Conservation (phyloP, 2,329 filamentous ascomycete species). For the Exserohilum rostratum region DNA sequence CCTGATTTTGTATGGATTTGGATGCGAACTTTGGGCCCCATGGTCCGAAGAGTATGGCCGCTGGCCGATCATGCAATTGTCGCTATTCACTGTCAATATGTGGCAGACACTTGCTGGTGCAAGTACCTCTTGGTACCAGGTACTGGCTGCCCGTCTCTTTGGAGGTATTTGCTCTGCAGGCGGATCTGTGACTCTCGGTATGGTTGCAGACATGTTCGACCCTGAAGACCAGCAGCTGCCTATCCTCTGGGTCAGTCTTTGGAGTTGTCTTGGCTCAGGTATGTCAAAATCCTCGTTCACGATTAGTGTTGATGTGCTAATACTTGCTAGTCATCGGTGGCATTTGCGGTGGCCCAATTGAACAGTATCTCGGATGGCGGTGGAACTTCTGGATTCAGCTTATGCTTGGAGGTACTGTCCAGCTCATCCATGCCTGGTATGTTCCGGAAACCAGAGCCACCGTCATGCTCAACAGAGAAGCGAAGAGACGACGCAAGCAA, state of each 20-base stretch:
- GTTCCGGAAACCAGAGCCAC: conserved; percentile 80
- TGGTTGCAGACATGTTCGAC: conserved; percentile 68
- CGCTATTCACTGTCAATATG: conserved; percentile 75
- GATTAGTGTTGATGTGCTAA: not conserved
- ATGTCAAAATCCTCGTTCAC: conserved; percentile 27
- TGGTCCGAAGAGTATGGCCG: conserved; percentile 82
- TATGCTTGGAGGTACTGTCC: conserved; percentile 74
- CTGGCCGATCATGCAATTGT: conserved; percentile 74
- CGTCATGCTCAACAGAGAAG: conserved; percentile 76
- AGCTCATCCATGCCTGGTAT: conserved; percentile 67
- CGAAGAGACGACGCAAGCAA: conserved; percentile 72
- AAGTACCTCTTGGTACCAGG: conserved; percentile 65
- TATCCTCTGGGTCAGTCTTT: conserved; percentile 62
- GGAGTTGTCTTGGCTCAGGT: conserved; percentile 70
- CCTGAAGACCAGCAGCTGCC: conserved; percentile 70
- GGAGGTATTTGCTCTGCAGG: conserved; percentile 60
- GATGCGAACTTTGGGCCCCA: conserved; percentile 82
- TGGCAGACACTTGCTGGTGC: conserved; percentile 66
- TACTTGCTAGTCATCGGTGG: conserved; percentile 74
- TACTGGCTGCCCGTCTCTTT: conserved; percentile 64
- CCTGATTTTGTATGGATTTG: conserved; percentile 79
- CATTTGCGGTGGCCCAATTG: conserved; percentile 78
- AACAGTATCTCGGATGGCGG: conserved; percentile 70
- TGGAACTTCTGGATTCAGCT: conserved; percentile 86
- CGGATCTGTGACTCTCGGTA: conserved; percentile 67